Conservation (phyloP, 2,329 filamentous ascomycete species). For the Hortaea werneckii region DNA sequence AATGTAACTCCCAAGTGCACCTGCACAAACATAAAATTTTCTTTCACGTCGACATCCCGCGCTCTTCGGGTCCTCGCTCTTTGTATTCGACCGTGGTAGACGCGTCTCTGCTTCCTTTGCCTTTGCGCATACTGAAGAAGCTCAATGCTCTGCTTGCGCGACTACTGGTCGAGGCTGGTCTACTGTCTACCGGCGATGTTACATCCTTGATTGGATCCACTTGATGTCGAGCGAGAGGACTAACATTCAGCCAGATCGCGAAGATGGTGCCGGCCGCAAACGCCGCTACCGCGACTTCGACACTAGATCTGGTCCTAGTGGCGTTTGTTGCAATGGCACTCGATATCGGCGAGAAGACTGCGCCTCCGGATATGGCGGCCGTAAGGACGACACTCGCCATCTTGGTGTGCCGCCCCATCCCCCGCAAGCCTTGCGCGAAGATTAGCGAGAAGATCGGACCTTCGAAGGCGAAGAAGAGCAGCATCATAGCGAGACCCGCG, state of each 20-base stretch:
- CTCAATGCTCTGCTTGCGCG: constrained; percentile 21
- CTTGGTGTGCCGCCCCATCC: constrained; percentile 49
- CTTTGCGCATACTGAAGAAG: constrained; percentile 21
- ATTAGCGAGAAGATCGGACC: constrained; percentile 51
- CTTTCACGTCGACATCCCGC: background rate
- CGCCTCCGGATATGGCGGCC: constrained; percentile 44
- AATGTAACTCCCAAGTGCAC: background rate
- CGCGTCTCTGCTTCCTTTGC: constrained; percentile 7
- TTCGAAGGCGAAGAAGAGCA: constrained; percentile 50
- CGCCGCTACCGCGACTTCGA: constrained; percentile 43
- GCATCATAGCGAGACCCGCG: constrained; percentile 36
- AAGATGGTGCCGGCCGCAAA: constrained; percentile 44
- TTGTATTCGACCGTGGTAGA: constrained; percentile 14
- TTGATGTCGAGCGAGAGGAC: constrained; percentile 38
- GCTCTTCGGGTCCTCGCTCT: constrained; percentile 11
- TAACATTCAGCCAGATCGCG: constrained; percentile 43
- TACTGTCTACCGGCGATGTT: constrained; percentile 1
- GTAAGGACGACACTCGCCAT: constrained; percentile 45
- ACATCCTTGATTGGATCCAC: constrained; percentile 28
- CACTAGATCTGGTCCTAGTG: constrained; percentile 39
- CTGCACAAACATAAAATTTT: background rate
- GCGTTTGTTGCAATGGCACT: constrained; percentile 32
- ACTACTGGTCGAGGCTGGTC: constrained; percentile 21
- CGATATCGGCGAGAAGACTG: constrained; percentile 46
- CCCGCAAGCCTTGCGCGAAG: constrained; percentile 48